Evolutionary conservation across 352 stramenopile genomes (phyloP).

Genomic region (Thalassiosira exigua): DNA sequence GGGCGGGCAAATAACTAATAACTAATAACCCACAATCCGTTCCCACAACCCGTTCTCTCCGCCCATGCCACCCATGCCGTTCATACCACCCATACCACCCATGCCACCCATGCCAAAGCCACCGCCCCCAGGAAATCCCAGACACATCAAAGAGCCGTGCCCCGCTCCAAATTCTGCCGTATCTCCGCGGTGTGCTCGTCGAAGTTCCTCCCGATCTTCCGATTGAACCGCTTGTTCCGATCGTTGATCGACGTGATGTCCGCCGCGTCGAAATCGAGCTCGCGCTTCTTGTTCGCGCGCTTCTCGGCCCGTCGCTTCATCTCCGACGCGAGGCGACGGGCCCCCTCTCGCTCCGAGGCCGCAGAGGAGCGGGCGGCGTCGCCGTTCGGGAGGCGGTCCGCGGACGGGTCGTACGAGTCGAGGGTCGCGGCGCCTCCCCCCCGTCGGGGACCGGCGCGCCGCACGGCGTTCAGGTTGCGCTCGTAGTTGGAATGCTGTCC

Average conservation of each 20-base stretch:
- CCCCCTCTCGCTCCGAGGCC: conserved; percentile 62
- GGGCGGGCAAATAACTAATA: too few relatives aligned
- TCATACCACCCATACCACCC: too few relatives aligned
- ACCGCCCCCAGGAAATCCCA: too few relatives aligned
- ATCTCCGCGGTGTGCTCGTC: conserved; percentile 98
- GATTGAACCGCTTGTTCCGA: conserved; percentile 97
- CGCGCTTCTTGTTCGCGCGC: conserved; percentile 59
- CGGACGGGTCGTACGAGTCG: conserved; percentile 42
- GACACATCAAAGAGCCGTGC: conserved; percentile 95
- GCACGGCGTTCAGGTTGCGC: conserved; percentile 68
- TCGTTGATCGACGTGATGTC: conserved; percentile 98
- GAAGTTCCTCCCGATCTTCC: conserved; percentile 95
- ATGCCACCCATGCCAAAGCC: too few relatives aligned
- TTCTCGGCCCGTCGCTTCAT: conserved; percentile 81
- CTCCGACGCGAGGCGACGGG: conserved; percentile 71
- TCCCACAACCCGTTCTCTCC: too few relatives aligned
- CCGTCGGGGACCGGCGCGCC: conserved; percentile 11
- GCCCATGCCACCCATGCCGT: too few relatives aligned
- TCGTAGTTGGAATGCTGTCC: conserved; percentile 80
- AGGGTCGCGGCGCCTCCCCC: conserved; percentile 17
- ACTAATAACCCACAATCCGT: too few relatives aligned
- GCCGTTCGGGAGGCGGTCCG: conserved; percentile 53
- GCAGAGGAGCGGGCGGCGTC: conserved; percentile 17
- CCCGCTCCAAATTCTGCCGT: conserved; percentile 96
- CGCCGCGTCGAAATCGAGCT: conserved; percentile 83